phyloP scores from a whole-genome alignment of 768 basidiomycete species.

The Dioszegia crocea region DNA sequence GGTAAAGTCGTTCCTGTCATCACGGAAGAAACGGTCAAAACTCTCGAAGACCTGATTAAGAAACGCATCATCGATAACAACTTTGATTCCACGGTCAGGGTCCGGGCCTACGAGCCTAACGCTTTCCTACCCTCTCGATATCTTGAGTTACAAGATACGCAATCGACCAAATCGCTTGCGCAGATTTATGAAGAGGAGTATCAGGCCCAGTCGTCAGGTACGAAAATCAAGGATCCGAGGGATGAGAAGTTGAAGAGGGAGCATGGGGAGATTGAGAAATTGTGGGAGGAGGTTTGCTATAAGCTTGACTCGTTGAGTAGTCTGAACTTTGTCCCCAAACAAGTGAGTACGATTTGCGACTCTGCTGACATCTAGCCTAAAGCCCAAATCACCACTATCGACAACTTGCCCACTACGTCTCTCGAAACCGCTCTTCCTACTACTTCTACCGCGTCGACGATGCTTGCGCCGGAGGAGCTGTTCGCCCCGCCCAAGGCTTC shows the following conservation, averaged over 20 bases:
- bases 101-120: slow-evolving; percentile 70
- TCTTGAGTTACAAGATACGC: slow-evolving; percentile 82
- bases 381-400: slow-evolving; percentile 73
- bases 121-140: slow-evolving; percentile 86
- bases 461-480: slow-evolving; percentile 92
- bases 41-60: slow-evolving; percentile 86
- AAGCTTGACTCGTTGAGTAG: slow-evolving; percentile 93
- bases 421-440: slow-evolving; percentile 90
- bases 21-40: slow-evolving; percentile 77
- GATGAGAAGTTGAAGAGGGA: slow-evolving; percentile 85
- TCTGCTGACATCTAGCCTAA: slow-evolving; percentile 63
- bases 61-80: slow-evolving; percentile 71
- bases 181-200: slow-evolving; percentile 96
- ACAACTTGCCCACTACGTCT: slow-evolving; percentile 73
- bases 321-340: slow-evolving; percentile 90
- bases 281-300: slow-evolving; percentile 79
- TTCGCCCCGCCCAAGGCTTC: slow-evolving; percentile 57
- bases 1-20: slow-evolving; percentile 81
- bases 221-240: slow-evolving; percentile 62
- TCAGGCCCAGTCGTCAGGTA: slow-evolving; percentile 62
- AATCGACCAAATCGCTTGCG: slow-evolving; percentile 81
- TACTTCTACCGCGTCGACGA: slow-evolving; percentile 64
- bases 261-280: slow-evolving; percentile 74
- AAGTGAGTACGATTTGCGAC: slow-evolving; percentile 56
- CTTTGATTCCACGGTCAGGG: slow-evolving; percentile 90